These are phyloP conservation scores for Beauveria australis DNA, from an alignment of 2,329 filamentous ascomycete species.

Conservation along the genomic window DNA sequence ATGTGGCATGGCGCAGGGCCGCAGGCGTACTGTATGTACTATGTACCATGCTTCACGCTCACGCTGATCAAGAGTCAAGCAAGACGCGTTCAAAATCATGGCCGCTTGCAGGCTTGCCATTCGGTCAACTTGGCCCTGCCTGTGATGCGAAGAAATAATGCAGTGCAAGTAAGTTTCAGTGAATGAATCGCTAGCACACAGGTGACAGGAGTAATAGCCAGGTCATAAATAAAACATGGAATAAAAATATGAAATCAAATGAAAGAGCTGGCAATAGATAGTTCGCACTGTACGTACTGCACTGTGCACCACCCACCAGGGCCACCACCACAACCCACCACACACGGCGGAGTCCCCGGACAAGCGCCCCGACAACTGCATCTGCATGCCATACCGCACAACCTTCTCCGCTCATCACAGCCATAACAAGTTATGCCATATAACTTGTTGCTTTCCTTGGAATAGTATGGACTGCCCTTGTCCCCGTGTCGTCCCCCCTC, in stretches of 20 bases:
- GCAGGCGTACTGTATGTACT: too few relatives aligned
- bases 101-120: too few relatives aligned
- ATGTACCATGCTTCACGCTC: too few relatives aligned
- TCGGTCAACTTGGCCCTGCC: background rate
- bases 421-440: constrained; percentile 18
- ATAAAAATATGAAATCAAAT: too few relatives aligned
- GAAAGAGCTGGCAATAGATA: too few relatives aligned
- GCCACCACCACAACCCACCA: background rate
- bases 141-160: background rate
- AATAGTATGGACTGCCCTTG: too few relatives aligned
- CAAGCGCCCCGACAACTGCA: constrained; percentile 25
- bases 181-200: too few relatives aligned
- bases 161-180: background rate
- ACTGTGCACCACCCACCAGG: background rate
- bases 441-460: background rate
- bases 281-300: background rate
- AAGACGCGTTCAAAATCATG: too few relatives aligned
- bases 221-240: too few relatives aligned
- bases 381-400: constrained; percentile 16
- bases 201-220: too few relatives aligned
- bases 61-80: too few relatives aligned
- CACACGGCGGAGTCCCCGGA: background rate
- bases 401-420: constrained; percentile 14
- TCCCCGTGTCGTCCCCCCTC: too few relatives aligned
- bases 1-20: background rate